Evolutionary conservation across 2,329 filamentous ascomycete species (phyloP).

Genomic region (Verticillium longisporum): DNA sequence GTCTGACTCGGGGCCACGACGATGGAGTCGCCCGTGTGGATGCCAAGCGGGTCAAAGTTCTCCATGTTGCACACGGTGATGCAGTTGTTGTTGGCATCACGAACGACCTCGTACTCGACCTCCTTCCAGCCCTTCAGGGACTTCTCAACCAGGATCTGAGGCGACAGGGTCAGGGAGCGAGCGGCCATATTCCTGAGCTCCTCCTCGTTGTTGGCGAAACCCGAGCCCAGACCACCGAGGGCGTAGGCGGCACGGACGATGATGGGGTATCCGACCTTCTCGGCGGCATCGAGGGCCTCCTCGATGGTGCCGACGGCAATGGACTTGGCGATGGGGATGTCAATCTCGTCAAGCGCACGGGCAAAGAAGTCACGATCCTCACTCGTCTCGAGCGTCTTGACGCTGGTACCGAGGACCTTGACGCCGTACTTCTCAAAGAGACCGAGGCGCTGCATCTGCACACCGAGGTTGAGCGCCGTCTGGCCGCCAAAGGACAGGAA

Average conservation of each 20-base stretch:
- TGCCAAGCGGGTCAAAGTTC: conserved; percentile 96
- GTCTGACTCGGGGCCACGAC: conserved; percentile 97
- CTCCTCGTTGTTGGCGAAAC: conserved; percentile 89
- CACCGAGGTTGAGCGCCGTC: conserved; percentile 92
- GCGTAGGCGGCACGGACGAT: conserved; percentile 97
- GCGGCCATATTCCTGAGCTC: conserved; percentile 92
- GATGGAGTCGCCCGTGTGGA: conserved; percentile 97
- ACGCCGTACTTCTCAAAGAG: conserved; percentile 94
- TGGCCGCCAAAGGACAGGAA: conserved; percentile 97
- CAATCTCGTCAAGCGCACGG: conserved; percentile 91
- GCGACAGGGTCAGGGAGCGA: conserved; percentile 84
- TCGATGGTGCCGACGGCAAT: conserved; percentile 89
- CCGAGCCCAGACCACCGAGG: conserved; percentile 89
- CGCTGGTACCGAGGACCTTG: conserved; percentile 90
- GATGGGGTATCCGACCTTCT: conserved; percentile 88
- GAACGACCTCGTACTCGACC: conserved; percentile 96
- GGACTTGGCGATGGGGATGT: conserved; percentile 95
- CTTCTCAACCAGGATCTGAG: conserved; percentile 97
- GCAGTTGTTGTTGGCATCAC: conserved; percentile 97
- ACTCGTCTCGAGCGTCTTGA: conserved; percentile 87
- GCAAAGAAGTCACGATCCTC: conserved; percentile 96
- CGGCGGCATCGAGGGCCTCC: conserved; percentile 82
- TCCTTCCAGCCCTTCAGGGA: conserved; percentile 99
- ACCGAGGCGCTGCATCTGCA: conserved; percentile 94
- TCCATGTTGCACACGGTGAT: conserved; percentile 35